phyloP scores from a whole-genome alignment of 2,329 filamentous ascomycete genomes.

The Neoscytalidium dimidiatum region DNA sequence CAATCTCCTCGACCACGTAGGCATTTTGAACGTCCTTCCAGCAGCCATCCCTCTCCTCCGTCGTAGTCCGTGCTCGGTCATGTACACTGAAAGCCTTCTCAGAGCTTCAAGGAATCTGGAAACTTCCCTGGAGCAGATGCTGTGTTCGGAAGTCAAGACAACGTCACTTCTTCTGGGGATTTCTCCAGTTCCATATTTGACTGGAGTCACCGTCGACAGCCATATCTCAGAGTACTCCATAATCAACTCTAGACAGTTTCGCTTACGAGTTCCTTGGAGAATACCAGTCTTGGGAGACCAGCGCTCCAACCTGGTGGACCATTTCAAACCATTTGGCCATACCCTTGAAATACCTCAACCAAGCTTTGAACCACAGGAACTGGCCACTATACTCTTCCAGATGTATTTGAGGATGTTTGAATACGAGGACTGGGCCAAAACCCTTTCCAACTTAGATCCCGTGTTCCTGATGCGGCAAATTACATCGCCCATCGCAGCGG shows the following conservation, averaged over 20 bases:
- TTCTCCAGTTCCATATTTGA: not conserved
- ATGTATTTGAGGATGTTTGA: conserved; percentile 6
- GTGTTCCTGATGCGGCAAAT: not conserved
- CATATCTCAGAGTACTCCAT: not conserved
- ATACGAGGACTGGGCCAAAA: not conserved
- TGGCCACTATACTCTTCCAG: not conserved
- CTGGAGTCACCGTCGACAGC: not conserved
- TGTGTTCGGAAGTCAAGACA: conserved; percentile 48
- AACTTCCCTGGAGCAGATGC: conserved; percentile 40
- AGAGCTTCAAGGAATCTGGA: conserved; percentile 29
- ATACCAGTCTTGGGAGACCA: not conserved
- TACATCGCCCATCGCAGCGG: not conserved
- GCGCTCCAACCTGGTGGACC: not conserved
- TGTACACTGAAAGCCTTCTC: conserved; percentile 53
- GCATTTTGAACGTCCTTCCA: conserved; percentile 49
- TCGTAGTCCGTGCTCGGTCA: conserved; percentile 43
- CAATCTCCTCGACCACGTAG: conserved; percentile 48
- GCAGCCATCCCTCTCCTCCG: conserved; percentile 53
- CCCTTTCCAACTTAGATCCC: not conserved
- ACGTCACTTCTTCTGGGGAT: conserved; percentile 49
- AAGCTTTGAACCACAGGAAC: not conserved
- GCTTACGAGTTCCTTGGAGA: conserved; percentile 10
- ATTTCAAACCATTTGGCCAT: not conserved
- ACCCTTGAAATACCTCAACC: not conserved
- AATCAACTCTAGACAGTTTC: not conserved